Evolutionary conservation across 108 stramenopile species (phyloP).

Genomic region (Aureococcus anophagefferens): DNA sequence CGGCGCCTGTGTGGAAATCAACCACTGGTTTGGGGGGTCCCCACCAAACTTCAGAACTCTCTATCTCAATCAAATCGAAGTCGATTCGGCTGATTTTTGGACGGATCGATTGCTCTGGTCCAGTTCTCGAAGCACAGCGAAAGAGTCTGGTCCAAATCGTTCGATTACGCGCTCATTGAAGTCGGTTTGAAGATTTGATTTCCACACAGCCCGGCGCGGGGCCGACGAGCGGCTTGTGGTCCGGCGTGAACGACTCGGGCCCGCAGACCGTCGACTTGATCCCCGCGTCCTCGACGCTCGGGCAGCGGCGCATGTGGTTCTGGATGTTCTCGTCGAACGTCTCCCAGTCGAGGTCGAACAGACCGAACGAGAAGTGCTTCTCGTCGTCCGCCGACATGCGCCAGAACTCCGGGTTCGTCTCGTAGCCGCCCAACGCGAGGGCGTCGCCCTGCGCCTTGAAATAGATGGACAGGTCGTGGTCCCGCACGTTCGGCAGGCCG

Average conservation of each 20-base stretch:
- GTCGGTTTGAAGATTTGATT: no score
- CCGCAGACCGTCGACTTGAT: conserved; percentile 66
- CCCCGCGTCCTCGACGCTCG: conserved; percentile 41
- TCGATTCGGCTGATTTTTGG: no score
- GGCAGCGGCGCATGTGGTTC: conserved; percentile 49
- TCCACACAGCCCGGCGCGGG: no score
- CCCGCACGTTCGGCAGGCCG: conserved; percentile 63
- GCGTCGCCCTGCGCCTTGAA: conserved; percentile 62
- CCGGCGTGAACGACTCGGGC: conserved; percentile 63
- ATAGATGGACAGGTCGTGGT: conserved; percentile 50
- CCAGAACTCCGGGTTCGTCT: conserved; percentile 52
- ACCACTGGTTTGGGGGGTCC: no score
- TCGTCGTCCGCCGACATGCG: conserved; percentile 25
- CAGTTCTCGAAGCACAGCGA: no score
- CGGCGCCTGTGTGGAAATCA: no score
- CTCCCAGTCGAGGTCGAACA: conserved; percentile 62
- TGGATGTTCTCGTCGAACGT: conserved; percentile 60
- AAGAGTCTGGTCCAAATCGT: no score
- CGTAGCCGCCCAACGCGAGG: conserved; percentile 65
- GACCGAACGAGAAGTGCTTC: conserved; percentile 45
- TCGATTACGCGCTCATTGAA: no score
- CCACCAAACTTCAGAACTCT: no score
- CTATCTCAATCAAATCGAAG: no score
- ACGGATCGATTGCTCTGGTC: no score
- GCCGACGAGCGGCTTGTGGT: conserved; percentile 46